phyloP scores from a whole-genome alignment of 495 filamentous ascomycete species.

The Letharia columbiana region DNA sequence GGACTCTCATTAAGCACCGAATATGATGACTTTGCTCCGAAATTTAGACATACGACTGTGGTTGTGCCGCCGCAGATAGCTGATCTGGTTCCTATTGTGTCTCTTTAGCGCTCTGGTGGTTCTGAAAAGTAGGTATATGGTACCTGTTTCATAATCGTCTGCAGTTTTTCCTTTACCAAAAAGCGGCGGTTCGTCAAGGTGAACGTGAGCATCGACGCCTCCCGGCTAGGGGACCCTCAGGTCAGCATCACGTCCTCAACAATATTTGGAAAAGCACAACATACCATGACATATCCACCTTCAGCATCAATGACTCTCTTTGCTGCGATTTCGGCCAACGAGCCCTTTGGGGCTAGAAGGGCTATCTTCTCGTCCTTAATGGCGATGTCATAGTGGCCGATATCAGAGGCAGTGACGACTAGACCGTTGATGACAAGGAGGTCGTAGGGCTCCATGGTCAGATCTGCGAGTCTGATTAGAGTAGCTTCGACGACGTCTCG shows the following conservation, averaged over 20 bases:
- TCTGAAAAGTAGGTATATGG: background rate
- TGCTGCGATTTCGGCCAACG: constrained; percentile 2
- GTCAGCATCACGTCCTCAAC: constrained; percentile 21
- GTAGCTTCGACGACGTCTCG: background rate
- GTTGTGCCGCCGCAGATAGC: constrained; percentile 54
- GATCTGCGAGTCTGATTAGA: background rate
- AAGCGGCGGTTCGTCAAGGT: constrained; percentile 33
- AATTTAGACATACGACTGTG: constrained; percentile 32
- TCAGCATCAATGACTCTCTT: constrained; percentile 40
- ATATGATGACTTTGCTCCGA: too few species aligned
- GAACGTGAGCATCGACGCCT: constrained; percentile 40
- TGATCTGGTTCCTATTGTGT: constrained; percentile 42
- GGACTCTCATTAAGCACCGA: background rate
- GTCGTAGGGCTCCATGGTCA: constrained; percentile 25
- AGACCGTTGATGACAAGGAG: constrained; percentile 40
- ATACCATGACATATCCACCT: constrained; percentile 42
- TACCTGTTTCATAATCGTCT: constrained; percentile 43
- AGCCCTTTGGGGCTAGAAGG: constrained; percentile 31
- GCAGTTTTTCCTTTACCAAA: constrained; percentile 25
- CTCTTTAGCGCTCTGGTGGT: background rate
- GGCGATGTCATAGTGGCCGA: constrained; percentile 42
- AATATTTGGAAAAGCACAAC: constrained; percentile 3
- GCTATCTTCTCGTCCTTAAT: constrained; percentile 45
- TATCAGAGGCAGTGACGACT: constrained; percentile 41
- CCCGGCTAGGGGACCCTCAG: constrained; percentile 35